Evolutionary conservation across 352 stramenopile species (phyloP), one percentile per base, ranked within the genome.

Genomic region (Globisporangium recalcitrans): DNA sequence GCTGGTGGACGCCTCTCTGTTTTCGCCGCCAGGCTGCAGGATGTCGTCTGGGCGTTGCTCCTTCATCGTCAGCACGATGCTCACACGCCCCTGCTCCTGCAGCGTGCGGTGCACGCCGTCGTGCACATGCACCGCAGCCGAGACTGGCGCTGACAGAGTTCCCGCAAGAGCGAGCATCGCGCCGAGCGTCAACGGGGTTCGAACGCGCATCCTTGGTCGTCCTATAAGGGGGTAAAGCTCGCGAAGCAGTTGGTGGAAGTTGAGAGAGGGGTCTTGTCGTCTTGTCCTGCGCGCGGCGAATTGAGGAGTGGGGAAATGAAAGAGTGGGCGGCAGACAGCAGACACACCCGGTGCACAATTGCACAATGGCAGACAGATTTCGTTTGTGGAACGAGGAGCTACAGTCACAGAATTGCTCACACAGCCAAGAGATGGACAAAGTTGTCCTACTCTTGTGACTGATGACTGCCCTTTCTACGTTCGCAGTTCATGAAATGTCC

Each of bases 41-140:
- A 77, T 48, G n/a, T 65, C 61, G 19, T 55, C 44, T 0, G 71
- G 71, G 3, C 69, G 54, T 14, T 51, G 42, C 13, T 74, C 63
- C 36, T 71, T 71, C 60, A 81, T 65, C 9, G 69, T 65, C 16
- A 81, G 58, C 22, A 81, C 70, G 48, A 81, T 64, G 31, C 62
- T 78, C n/a, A 67, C 56, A 14, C 57, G 58, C 16, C 67, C 67
- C 10, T 52, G 46, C 46, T 57, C 40, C 44, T 67, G 27, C 22
- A 73, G 46, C 8, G 63, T 51, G 14, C 67, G 63, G 19, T 70
- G 63, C 3, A 73, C 63, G 1, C 44, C 40, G 3, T 49, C 51
- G 21, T 70, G 67, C 4, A 73, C 36, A 27, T 49, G 52, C 42
- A 56, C 42, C 3, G 32, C 32, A 40, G 56, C 63, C 2, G 60